phyloP scores from a whole-genome alignment of 2,329 filamentous ascomycete species.

The Penicillium brevicompactum region DNA sequence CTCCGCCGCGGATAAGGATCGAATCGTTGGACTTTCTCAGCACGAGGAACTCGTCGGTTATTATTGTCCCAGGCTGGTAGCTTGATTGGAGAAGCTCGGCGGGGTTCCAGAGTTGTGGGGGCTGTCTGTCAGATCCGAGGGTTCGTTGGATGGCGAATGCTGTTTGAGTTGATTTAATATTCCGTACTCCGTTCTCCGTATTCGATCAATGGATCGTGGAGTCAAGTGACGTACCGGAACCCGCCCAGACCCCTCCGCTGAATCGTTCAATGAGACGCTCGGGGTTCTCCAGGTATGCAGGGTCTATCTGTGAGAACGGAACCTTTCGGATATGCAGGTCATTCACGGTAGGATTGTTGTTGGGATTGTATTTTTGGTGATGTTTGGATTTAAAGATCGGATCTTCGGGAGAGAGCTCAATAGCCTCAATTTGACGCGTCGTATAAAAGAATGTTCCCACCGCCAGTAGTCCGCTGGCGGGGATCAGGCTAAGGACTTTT shows the following conservation, averaged over 20 bases:
- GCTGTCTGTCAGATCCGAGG: background rate
- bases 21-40: background rate
- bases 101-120: background rate
- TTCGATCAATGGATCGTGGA: too few relatives aligned
- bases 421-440: background rate
- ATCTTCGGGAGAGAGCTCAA: background rate
- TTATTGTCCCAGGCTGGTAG: background rate
- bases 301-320: slow-evolving; percentile 8
- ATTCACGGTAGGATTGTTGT: slow-evolving; percentile 9
- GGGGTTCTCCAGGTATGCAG: background rate
- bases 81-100: slow-evolving; percentile 3
- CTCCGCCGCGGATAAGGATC: slow-evolving; percentile 14
- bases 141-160: slow-evolving; percentile 5
- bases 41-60: slow-evolving; percentile 1
- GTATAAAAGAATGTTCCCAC: background rate
- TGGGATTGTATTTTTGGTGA: slow-evolving; percentile 4
- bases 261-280: slow-evolving; percentile 7
- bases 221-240: background rate
- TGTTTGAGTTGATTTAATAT: background rate
- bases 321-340: slow-evolving; percentile 8
- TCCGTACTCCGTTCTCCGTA: too few relatives aligned
- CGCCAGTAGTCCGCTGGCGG: background rate
- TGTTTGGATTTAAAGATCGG: background rate
- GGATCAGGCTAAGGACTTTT: background rate
- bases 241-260: slow-evolving; percentile 11